Conservation (phyloP, 2,329 filamentous ascomycete species). For the Cladosporium sp. region DNA sequence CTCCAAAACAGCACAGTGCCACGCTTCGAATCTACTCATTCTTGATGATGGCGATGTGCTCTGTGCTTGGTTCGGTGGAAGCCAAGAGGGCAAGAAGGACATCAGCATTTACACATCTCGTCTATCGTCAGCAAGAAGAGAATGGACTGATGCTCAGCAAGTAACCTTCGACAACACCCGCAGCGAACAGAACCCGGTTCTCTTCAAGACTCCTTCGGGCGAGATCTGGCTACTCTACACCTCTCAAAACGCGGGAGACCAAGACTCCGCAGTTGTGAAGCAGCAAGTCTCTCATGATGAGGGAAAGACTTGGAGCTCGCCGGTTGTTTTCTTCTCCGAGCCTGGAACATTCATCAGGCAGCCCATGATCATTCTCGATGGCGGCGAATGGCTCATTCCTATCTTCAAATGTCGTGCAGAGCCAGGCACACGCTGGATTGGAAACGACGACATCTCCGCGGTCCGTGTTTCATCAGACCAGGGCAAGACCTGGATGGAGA, state of each 20-base stretch:
- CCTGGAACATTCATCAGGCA: constrained; percentile 18
- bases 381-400: constrained; percentile 16
- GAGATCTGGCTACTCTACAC: constrained; percentile 18
- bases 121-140: not conserved
- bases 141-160: constrained; percentile 15
- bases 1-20: constrained; percentile 17
- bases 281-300: constrained; percentile 13
- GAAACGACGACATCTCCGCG: constrained; percentile 18
- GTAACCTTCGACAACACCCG: constrained; percentile 16
- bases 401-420: constrained; percentile 18
- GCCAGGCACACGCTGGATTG: constrained; percentile 16
- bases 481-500: constrained; percentile 16
- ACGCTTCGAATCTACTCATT: constrained; percentile 18
- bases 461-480: constrained; percentile 15
- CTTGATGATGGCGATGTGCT: constrained; percentile 17
- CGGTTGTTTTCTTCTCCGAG: constrained; percentile 14
- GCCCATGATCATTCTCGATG: constrained; percentile 16
- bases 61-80: constrained; percentile 19
- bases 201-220: constrained; percentile 15
- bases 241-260: constrained; percentile 17
- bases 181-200: constrained; percentile 18
- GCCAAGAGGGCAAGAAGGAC: constrained; percentile 18
- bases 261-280: constrained; percentile 18
- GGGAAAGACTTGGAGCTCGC: constrained; percentile 12
- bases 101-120: constrained; percentile 19